Evolutionary conservation across 2,329 filamentous ascomycete genomes (phyloP).

Genomic region (Claviceps humidiphila): DNA sequence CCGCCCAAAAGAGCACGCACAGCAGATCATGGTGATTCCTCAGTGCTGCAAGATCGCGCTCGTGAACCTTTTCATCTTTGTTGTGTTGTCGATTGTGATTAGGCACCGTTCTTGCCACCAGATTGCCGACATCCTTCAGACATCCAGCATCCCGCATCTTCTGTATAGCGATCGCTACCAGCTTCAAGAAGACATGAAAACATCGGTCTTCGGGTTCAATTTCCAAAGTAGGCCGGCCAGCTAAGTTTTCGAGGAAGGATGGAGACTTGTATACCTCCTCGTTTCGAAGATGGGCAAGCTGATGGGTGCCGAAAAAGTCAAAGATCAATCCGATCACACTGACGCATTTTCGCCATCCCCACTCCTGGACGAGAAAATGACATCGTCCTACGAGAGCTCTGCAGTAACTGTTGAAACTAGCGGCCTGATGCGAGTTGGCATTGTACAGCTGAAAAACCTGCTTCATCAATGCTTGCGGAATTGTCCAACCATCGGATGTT

Average conservation of each 20-base stretch:
- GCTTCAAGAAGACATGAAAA: slow-evolving; percentile 56
- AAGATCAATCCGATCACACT: slow-evolving; percentile 48
- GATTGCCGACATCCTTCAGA: slow-evolving; percentile 44
- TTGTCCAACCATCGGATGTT: slow-evolving; percentile 41
- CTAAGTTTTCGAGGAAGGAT: slow-evolving; percentile 45
- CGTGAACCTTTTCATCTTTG: slow-evolving; percentile 46
- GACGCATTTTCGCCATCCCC: slow-evolving; percentile 50
- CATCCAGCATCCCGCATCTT: slow-evolving; percentile 33
- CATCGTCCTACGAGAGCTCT: slow-evolving; percentile 46
- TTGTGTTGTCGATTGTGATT: slow-evolving; percentile 53
- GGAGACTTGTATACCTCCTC: slow-evolving; percentile 51
- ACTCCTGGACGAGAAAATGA: slow-evolving; percentile 48
- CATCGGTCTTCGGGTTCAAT: slow-evolving; percentile 44
- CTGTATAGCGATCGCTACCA: slow-evolving; percentile 43
- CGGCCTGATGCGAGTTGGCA: slow-evolving; percentile 38
- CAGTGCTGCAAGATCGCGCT: slow-evolving; percentile 49
- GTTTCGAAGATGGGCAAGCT: slow-evolving; percentile 48
- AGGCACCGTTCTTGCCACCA: slow-evolving; percentile 48
- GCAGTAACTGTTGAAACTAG: slow-evolving; percentile 54
- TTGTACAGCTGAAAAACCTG: slow-evolving; percentile 46
- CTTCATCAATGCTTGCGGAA: slow-evolving; percentile 44
- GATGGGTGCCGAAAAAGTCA: slow-evolving; percentile 53
- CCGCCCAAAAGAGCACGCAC: slow-evolving; percentile 52
- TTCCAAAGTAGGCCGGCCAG: slow-evolving; percentile 29
- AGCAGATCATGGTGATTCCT: slow-evolving; percentile 58